These are phyloP conservation scores for Cladosporium colombiae DNA, from an alignment of 2,329 filamentous ascomycete species.

Conservation along the genomic window DNA sequence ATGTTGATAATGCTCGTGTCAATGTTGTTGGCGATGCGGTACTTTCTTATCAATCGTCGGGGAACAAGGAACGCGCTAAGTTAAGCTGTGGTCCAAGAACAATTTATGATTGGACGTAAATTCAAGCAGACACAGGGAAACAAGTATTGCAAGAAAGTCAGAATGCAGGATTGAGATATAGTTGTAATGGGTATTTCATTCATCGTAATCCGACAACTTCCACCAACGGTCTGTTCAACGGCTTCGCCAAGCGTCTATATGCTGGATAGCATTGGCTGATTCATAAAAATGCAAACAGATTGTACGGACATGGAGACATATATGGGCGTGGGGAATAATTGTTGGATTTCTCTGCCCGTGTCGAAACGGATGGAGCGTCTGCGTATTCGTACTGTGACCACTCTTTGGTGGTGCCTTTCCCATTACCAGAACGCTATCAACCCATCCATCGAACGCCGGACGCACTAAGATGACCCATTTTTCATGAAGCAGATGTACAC, in stretches of 20 bases:
- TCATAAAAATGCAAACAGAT: not conserved
- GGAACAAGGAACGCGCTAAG: not conserved
- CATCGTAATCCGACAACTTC: not conserved
- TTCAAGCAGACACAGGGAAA: not conserved
- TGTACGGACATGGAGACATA: not conserved
- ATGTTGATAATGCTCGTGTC: not conserved
- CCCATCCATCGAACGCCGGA: constrained; percentile 19
- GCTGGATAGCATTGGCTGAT: not conserved
- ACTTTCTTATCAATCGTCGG: not conserved
- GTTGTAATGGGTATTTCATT: not conserved
- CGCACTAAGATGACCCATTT: constrained; percentile 19
- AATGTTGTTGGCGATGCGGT: not conserved
- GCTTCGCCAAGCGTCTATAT: not conserved
- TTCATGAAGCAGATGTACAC: constrained; percentile 9
- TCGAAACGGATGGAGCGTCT: constrained; percentile 16
- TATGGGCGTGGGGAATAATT: constrained; percentile 13
- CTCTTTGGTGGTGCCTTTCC: constrained; percentile 17
- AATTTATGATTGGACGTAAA: not conserved
- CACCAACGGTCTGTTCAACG: not conserved
- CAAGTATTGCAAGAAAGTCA: not conserved
- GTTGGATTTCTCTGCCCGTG: constrained; percentile 18
- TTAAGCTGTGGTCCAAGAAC: not conserved
- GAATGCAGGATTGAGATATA: not conserved
- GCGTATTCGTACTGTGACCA: constrained; percentile 16
- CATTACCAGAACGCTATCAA: constrained; percentile 22